These are phyloP conservation scores for Diaporthe humulicola DNA, from an alignment of 2,329 filamentous ascomycete genomes.

Conservation along the genomic window DNA sequence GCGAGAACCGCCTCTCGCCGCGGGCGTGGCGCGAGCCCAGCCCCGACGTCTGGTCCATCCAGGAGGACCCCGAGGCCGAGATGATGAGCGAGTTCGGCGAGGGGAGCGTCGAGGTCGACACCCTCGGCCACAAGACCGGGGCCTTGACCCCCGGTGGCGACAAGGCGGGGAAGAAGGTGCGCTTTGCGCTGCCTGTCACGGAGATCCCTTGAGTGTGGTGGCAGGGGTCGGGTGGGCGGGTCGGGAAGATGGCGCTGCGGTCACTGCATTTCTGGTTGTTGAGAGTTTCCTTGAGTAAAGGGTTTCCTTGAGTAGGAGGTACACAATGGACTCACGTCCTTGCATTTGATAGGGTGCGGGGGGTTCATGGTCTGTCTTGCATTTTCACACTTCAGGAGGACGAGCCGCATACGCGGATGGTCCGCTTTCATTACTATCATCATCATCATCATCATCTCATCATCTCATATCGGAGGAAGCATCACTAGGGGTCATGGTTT, in stretches of 20 bases:
- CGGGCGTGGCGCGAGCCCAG: constrained; percentile 70
- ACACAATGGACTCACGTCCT: constrained; percentile 17
- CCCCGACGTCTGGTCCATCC: constrained; percentile 71
- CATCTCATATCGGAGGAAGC: neutral
- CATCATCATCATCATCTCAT: neutral
- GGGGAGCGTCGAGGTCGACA: constrained; percentile 46
- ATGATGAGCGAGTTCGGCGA: constrained; percentile 55
- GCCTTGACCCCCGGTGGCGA: constrained; percentile 51
- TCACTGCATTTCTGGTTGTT: neutral
- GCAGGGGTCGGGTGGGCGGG: neutral
- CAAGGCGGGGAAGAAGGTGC: constrained; percentile 68
- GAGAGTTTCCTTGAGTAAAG: neutral
- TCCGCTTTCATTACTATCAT: neutral
- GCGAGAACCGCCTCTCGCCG: constrained; percentile 52
- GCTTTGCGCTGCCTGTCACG: constrained; percentile 64
- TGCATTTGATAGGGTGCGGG: constrained; percentile 25
- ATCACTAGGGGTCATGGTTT: constrained; percentile 14
- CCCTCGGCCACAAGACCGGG: constrained; percentile 45
- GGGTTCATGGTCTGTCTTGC: constrained; percentile 9
- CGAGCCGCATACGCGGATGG: neutral
- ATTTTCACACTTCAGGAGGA: neutral
- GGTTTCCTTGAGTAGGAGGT: neutral
- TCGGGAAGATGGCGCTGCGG: neutral
- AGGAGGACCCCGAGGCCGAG: constrained; percentile 70
- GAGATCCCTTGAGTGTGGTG: constrained; percentile 42